A percentile compares a stretch with the other conserved stretches of the same genome.
Conservation (phyloP, 306 rosid species). For the Begonia peltatifolia region DNA sequence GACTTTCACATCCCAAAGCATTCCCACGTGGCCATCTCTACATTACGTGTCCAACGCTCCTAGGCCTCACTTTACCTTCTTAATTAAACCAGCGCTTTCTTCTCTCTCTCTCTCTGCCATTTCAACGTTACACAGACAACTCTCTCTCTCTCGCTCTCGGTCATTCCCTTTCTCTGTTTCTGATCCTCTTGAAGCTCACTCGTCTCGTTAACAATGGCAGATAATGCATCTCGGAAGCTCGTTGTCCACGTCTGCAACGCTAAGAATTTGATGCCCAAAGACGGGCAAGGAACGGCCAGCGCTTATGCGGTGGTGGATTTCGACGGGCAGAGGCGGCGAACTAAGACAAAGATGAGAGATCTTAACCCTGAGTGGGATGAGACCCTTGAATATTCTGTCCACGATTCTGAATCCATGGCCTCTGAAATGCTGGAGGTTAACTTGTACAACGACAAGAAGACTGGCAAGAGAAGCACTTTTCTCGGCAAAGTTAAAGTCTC, state of each 20-base stretch:
- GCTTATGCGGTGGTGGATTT: slow-evolving; percentile 84
- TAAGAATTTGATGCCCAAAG: slow-evolving; percentile 84
- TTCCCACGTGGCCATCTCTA: no score
- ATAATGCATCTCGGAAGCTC: slow-evolving; percentile 37
- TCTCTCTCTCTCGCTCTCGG: neutral
- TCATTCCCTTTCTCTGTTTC: neutral
- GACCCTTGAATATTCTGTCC: slow-evolving; percentile 54
- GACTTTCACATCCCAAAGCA: no score
- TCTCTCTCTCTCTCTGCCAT: no score
- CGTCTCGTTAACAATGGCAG: slow-evolving; percentile 29
- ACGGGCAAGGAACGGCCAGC: slow-evolving; percentile 91
- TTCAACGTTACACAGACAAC: no score
- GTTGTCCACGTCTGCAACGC: slow-evolving; percentile 65
- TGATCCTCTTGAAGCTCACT: no score
- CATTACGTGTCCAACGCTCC: no score
- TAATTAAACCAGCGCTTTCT: neutral
- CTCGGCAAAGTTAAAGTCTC: slow-evolving; percentile 72
- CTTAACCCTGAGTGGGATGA: slow-evolving; percentile 91
- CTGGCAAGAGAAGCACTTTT: slow-evolving; percentile 57
- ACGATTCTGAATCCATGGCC: slow-evolving; percentile 38
- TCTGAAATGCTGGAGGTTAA: slow-evolving; percentile 50
- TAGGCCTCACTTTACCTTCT: no score
- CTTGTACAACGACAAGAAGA: slow-evolving; percentile 64
- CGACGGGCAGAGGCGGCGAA: slow-evolving; percentile 73
- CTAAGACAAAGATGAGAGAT: slow-evolving; percentile 61